Conservation (phyloP, 495 filamentous ascomycete species). For the Lasiosphaeria miniovina region DNA sequence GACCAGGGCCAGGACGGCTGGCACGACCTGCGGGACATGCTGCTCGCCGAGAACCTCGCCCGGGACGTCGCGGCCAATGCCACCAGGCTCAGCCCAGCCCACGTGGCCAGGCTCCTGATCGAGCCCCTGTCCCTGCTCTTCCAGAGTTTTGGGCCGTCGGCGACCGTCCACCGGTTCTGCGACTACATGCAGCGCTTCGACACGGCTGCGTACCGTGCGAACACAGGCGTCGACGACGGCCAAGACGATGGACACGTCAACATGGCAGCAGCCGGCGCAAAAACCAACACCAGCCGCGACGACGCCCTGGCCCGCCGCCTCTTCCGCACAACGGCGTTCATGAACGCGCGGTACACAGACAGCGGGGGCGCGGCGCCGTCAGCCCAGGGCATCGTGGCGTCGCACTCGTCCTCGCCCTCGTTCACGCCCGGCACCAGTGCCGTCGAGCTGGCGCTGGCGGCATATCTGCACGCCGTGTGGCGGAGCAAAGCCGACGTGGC, state of each 20-base stretch:
- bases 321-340: too few relatives aligned
- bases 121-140: neutral
- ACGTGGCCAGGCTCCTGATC: neutral
- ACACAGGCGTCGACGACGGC: neutral
- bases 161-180: slow-evolving; percentile 1
- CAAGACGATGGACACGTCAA: neutral
- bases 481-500: neutral
- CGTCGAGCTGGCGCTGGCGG: neutral
- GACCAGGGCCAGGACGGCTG: neutral
- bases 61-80: neutral
- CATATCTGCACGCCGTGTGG: neutral
- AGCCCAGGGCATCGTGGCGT: too few relatives aligned
- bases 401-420: too few relatives aligned
- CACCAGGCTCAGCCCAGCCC: neutral
- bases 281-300: too few relatives aligned
- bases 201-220: neutral
- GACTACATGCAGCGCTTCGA: neutral
- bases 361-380: too few relatives aligned
- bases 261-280: neutral
- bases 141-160: neutral
- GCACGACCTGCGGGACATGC: neutral
- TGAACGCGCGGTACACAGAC: too few relatives aligned
- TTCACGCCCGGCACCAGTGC: too few relatives aligned
- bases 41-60: neutral
- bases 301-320: too few relatives aligned